phyloP scores from a whole-genome alignment of 768 basidiomycete species.

The Boletus rubescentipes region DNA sequence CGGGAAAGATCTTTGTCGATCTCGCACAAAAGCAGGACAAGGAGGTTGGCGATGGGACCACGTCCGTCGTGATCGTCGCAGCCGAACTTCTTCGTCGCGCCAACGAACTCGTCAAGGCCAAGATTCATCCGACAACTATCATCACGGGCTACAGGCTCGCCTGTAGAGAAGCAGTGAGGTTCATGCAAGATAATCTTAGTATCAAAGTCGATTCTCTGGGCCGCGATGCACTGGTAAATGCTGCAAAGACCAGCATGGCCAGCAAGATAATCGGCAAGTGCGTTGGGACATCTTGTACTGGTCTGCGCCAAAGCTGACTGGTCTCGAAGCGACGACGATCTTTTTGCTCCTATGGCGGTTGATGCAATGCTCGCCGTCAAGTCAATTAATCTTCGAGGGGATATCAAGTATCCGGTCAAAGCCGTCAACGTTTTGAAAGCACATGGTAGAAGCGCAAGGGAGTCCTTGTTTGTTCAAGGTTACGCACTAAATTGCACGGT shows the following conservation, averaged over 20 bases:
- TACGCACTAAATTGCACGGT: constrained; percentile 99
- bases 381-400: constrained; percentile 90
- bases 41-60: constrained; percentile 99
- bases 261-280: constrained; percentile 98
- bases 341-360: constrained; percentile 98
- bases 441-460: constrained; percentile 92
- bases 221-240: constrained; percentile 88
- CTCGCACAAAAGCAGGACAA: constrained; percentile 99
- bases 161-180: constrained; percentile 95
- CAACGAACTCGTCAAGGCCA: constrained; percentile 96
- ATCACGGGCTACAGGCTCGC: constrained; percentile 98
- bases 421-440: constrained; percentile 98
- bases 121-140: constrained; percentile 98
- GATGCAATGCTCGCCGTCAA: constrained; percentile 98
- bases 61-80: constrained; percentile 96
- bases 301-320: background rate
- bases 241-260: constrained; percentile 97
- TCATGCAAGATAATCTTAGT: constrained; percentile 96
- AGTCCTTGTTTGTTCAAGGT: constrained; percentile 92
- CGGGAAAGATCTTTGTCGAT: constrained; percentile 95
- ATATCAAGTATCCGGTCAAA: constrained; percentile 98
- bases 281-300: constrained; percentile 33
- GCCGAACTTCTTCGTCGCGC: constrained; percentile 96
- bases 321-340: constrained; percentile 80
- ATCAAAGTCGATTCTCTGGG: constrained; percentile 94